Percentiles rank a stretch among this genome's conserved stretches.
These are phyloP conservation scores for Tothia fuscella DNA, from an alignment of 2,329 filamentous ascomycete genomes.

Conservation along the genomic window DNA sequence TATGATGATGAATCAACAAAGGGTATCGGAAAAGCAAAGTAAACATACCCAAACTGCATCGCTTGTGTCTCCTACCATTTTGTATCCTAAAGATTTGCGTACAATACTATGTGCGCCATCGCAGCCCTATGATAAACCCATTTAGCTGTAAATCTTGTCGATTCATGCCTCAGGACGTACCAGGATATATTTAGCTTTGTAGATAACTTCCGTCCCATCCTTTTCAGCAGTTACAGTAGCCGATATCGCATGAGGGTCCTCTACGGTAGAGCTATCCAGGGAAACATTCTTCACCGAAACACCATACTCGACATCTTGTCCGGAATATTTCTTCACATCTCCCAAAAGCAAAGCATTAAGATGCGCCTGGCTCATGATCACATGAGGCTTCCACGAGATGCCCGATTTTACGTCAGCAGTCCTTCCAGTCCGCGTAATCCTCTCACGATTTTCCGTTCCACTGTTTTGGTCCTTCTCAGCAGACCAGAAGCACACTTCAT, in stretches of 20 bases:
- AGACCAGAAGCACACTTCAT: conserved; percentile 46
- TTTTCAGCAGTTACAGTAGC: conserved; percentile 23
- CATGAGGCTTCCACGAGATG: conserved; percentile 51
- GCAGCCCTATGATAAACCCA: conserved; percentile 32
- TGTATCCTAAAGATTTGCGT: conserved; percentile 43
- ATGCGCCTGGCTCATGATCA: conserved; percentile 59
- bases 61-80: conserved; percentile 43
- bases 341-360: conserved; percentile 50
- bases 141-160: not conserved
- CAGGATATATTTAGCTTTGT: conserved; percentile 27
- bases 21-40: no score
- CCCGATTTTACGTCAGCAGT: conserved; percentile 47
- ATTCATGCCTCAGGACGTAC: conserved; percentile 13
- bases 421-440: conserved; percentile 36
- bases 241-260: no score
- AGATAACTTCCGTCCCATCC: conserved; percentile 20
- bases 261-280: conserved; percentile 26
- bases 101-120: conserved; percentile 60
- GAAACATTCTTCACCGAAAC: conserved; percentile 37
- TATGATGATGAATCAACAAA: no score
- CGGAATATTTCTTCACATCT: conserved; percentile 33
- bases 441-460: conserved; percentile 15
- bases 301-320: conserved; percentile 42
- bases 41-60: conserved; percentile 44
- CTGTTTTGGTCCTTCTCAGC: conserved; percentile 12